Evolutionary conservation across 148 eudicot genomes (phyloP).

Genomic region (Persicaria maculosa): DNA sequence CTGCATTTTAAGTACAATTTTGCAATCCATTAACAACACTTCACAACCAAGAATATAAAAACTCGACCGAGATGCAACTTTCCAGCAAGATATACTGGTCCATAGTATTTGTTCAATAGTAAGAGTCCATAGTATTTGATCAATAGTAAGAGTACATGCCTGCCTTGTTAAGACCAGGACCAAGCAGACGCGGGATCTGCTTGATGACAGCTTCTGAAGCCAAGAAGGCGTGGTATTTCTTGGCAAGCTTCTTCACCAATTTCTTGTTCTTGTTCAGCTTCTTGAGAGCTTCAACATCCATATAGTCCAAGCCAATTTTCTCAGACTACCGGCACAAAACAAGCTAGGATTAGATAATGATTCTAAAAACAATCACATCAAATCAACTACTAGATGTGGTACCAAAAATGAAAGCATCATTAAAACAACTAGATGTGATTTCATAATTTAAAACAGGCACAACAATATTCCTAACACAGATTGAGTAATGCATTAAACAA

Average conservation of each 20-base stretch:
- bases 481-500: neutral
- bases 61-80: neutral
- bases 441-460: too few species aligned
- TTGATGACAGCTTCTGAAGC: slow-evolving; percentile 13
- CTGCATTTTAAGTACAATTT: neutral
- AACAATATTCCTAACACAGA: neutral
- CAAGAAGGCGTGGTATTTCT: slow-evolving; percentile 14
- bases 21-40: neutral
- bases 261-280: slow-evolving; percentile 16
- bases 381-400: neutral
- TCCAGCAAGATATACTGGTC: neutral
- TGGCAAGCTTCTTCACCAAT: slow-evolving; percentile 14
- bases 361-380: neutral
- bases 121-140: neutral
- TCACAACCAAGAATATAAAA: neutral
- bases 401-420: too few species aligned
- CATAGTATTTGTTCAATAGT: neutral
- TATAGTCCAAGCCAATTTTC: slow-evolving; percentile 11
- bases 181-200: slow-evolving; percentile 16
- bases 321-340: neutral
- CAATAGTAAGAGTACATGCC: slow-evolving; percentile 1
- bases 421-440: neutral
- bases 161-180: slow-evolving; percentile 14
- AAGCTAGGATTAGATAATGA: neutral
- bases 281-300: slow-evolving; percentile 16